A percentile compares a stretch with the other conserved stretches of the same genome.
phyloP scores from a whole-genome alignment of 352 stramenopile species.

The Phytopythium mirpurense region DNA sequence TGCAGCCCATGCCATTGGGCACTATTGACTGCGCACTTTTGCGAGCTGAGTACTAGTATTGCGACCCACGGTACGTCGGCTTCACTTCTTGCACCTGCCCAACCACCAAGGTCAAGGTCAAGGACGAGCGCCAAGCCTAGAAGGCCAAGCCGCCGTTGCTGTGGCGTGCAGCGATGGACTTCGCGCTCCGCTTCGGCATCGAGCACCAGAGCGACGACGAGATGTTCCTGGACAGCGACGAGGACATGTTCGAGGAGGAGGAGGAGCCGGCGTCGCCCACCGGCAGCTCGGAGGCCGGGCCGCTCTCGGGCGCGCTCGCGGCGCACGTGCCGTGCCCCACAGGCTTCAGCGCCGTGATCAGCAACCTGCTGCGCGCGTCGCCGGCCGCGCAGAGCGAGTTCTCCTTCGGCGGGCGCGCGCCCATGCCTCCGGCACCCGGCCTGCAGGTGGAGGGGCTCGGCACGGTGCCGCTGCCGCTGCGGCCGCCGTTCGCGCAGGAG shows the following conservation, averaged over 20 bases:
- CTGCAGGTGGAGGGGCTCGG: constrained; percentile 12
- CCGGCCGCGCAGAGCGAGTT: constrained; percentile 4
- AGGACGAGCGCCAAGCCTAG: no score
- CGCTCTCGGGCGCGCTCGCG: constrained; percentile 1
- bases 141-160: no score
- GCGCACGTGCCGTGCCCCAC: not conserved
- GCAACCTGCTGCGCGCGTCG: constrained; percentile 9
- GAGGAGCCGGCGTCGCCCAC: constrained; percentile 3
- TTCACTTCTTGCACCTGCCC: no score
- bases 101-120: no score
- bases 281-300: constrained; percentile 1
- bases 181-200: not conserved
- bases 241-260: constrained; percentile 3
- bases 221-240: constrained; percentile 5
- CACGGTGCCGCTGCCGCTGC: constrained; percentile 9
- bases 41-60: no score
- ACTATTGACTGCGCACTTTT: no score
- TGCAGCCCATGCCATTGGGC: no score
- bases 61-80: no score
- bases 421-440: constrained; percentile 6
- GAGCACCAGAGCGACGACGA: not conserved
- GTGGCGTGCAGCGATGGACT: not conserved
- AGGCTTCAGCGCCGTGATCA: constrained; percentile 8
- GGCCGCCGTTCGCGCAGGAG: constrained; percentile 2
- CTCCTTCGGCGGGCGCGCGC: constrained; percentile 12